Evolutionary conservation across 768 basidiomycete genomes (phyloP), one percentile per base, ranked within the genome.

Genomic region (Suillus alpinus): DNA sequence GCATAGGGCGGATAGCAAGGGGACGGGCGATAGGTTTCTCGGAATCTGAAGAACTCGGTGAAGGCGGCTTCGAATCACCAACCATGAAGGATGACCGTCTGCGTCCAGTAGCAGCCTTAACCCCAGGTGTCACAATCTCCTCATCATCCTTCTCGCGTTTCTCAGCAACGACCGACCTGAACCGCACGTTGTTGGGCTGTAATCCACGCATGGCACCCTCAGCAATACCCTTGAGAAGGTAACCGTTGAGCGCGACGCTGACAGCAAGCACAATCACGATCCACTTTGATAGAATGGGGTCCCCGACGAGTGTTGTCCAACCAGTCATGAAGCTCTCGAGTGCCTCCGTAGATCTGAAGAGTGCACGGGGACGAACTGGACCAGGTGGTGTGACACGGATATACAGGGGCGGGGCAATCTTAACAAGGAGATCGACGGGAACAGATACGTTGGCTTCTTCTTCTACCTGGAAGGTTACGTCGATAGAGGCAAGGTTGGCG

Each of bases 221-320:
- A 0, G 87, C 88, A 46, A 92, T 89, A 4, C 90, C 91, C 74
- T 94, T 95, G 61, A 99, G 83, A 16, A 98, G 81, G 70, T 93
- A 98, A 4, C 95, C 95, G 64, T 99, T 99, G 60, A 99, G 80
- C 59, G 88, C 84, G 60, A 98, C 89, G 61, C 89, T 91, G 62
- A 96, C 82, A 3, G 87, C 90, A 26, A 99, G 84, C 16, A 91
- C 81, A 59, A 92, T 81, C 53, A 98, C 92, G 70, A 98, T 95
- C 91, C 93, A 95, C 77, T 98, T 98, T 68, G 86, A 88, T 63
- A 98, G 76, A 56, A 98, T 85, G 1, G 96, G 96, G 69, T 99
- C 96, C 40, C 94, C 94, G 56, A 98, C 94, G 65, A 98, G 86
- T 14, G 80, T 77, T 9, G 93, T 92, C 95, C 95, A 98, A 4